Conservation (phyloP, 1,284 basidiomycete genomes). For the Microbotryum silenes-acaulis region DNA sequence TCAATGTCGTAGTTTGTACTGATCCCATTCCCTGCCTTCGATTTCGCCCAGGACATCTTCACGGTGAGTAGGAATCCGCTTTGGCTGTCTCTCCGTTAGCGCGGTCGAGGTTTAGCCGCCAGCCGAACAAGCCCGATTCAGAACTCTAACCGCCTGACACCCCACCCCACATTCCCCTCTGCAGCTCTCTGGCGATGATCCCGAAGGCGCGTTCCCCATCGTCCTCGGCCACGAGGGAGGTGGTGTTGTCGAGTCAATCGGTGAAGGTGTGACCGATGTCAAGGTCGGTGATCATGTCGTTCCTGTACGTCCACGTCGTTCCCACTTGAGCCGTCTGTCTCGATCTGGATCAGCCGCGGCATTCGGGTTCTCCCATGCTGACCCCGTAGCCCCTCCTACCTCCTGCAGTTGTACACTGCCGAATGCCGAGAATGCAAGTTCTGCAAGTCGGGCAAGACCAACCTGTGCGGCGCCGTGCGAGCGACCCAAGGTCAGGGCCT, state of each 20-base stretch:
- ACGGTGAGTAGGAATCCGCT: slow-evolving; percentile 16
- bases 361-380: neutral
- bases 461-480: slow-evolving; percentile 69
- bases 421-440: slow-evolving; percentile 96
- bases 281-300: slow-evolving; percentile 85
- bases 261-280: slow-evolving; percentile 84
- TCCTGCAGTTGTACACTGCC: slow-evolving; percentile 41
- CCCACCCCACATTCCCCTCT: neutral
- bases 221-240: slow-evolving; percentile 54
- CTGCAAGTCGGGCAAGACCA: slow-evolving; percentile 98
- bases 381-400: no score
- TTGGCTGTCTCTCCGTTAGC: no score
- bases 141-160: neutral
- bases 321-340: neutral
- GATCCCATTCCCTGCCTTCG: no score
- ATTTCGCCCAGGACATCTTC: slow-evolving; percentile 21
- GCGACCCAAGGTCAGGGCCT: slow-evolving; percentile 75
- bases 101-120: neutral
- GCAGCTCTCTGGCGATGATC: slow-evolving; percentile 81
- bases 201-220: slow-evolving; percentile 92
- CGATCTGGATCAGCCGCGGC: neutral
- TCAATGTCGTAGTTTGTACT: no score
- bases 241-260: slow-evolving; percentile 71
- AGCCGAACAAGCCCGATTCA: neutral
- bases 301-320: slow-evolving; percentile 44